Conservation (phyloP, 129 eudicot genomes). For the Artemisia argyi region DNA sequence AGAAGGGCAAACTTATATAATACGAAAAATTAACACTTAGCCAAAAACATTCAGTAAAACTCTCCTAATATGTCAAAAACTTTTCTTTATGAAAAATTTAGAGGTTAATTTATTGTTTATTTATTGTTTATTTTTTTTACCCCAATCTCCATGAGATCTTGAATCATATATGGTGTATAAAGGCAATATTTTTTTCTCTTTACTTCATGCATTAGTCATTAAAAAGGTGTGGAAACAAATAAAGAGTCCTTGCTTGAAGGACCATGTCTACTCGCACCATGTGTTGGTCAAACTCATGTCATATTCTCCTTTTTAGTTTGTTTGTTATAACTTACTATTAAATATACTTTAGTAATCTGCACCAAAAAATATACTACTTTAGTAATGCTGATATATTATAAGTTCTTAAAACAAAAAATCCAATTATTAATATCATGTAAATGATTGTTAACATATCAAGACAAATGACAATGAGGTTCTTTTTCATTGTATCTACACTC, state of each 20-base stretch:
- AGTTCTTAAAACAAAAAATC: not conserved
- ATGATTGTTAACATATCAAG: not conserved
- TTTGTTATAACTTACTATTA: not conserved
- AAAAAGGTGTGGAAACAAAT: not conserved
- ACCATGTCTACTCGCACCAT: slow-evolving; percentile 27
- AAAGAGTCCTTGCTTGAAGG: slow-evolving; percentile 18
- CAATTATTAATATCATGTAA: not conserved
- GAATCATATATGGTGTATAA: slow-evolving; percentile 9
- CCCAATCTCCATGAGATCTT: slow-evolving; percentile 28
- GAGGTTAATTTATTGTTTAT: too few species aligned
- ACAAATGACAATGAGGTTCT: not conserved
- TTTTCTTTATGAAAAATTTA: not conserved
- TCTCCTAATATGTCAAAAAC: not conserved
- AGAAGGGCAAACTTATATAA: too few species aligned
- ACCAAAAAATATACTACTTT: too few species aligned
- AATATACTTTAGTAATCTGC: not conserved
- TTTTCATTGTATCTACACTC: not conserved
- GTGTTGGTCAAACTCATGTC: slow-evolving; percentile 14
- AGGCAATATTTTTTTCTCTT: not conserved
- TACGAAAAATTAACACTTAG: not conserved
- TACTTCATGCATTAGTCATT: not conserved
- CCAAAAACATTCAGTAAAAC: not conserved
- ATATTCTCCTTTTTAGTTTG: not conserved
- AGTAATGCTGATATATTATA: not conserved
- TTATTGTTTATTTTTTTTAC: not conserved